These are phyloP conservation scores for Hsuehochloa calcarea DNA, from an alignment of 176 grass and related monocot species.

Conservation along the genomic window DNA sequence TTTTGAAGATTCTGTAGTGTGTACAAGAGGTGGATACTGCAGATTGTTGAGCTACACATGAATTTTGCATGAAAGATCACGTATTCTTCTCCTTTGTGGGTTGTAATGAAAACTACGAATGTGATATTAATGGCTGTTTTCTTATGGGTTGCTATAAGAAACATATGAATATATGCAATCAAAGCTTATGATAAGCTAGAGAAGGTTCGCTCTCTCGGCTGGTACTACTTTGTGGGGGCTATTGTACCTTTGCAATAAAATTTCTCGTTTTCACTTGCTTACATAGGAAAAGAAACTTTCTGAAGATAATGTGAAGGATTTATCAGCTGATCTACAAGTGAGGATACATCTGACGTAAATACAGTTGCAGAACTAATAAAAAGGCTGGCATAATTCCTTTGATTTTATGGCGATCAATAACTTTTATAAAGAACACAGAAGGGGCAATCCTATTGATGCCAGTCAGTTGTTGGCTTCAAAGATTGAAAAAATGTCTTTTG, in stretches of 20 bases:
- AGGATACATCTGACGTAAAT: too few species aligned
- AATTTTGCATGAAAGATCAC: neutral
- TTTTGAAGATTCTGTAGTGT: neutral
- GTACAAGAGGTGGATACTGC: neutral
- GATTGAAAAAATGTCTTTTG: too few species aligned
- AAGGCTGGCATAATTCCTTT: too few species aligned
- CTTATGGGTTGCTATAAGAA: constrained; percentile 86
- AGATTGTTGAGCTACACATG: neutral
- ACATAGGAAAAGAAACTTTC: constrained; percentile 93
- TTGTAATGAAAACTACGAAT: neutral
- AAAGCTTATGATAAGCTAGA: constrained; percentile 93
- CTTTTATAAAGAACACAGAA: too few species aligned
- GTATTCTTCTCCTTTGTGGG: neutral
- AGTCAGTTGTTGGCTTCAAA: too few species aligned
- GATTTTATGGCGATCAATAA: too few species aligned
- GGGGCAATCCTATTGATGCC: too few species aligned
- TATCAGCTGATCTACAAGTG: constrained; percentile 71
- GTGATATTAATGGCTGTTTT: neutral
- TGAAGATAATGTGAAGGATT: constrained; percentile 82
- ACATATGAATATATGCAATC: constrained; percentile 86
- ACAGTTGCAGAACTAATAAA: too few species aligned
- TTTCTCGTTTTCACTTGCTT: constrained; percentile 10
- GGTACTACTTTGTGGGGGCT: neutral
- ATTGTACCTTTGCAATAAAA: constrained; percentile 14
- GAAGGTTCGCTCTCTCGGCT: constrained; percentile 67